These are phyloP conservation scores for Lentinula sp. DNA, from an alignment of 768 basidiomycete genomes.

Conservation along the genomic window DNA sequence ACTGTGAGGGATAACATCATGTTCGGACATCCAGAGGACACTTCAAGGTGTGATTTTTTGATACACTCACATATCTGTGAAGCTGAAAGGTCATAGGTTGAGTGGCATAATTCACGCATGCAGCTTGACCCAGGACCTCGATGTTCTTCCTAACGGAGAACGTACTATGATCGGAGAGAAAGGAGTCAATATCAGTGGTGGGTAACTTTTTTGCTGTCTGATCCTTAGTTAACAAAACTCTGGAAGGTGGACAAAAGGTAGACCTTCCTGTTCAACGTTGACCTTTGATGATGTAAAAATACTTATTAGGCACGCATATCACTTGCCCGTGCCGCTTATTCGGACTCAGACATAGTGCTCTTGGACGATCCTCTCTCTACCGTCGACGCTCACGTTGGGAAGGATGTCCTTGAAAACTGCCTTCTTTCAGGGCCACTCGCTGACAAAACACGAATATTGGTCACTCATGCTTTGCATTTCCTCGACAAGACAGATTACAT, in stretches of 20 bases:
- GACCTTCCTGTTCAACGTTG: background rate
- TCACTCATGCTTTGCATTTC: constrained; percentile 56
- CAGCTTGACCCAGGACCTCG: constrained; percentile 63
- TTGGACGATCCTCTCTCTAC: constrained; percentile 81
- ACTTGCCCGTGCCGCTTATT: constrained; percentile 73
- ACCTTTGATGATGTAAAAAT: background rate
- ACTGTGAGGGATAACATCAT: constrained; percentile 70
- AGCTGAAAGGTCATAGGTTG: constrained; percentile 30
- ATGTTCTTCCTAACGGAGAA: constrained; percentile 65
- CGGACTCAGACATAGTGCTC: constrained; percentile 64
- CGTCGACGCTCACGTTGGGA: constrained; percentile 73
- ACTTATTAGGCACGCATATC: constrained; percentile 61
- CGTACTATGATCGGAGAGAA: constrained; percentile 72
- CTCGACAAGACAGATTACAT: constrained; percentile 57
- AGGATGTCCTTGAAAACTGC: constrained; percentile 57
- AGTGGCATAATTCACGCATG: constrained; percentile 56
- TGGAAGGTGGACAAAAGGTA: constrained; percentile 28
- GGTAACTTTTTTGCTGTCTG: constrained; percentile 2
- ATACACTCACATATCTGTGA: background rate
- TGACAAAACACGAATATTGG: constrained; percentile 51
- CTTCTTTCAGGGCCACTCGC: constrained; percentile 47
- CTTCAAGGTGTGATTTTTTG: constrained; percentile 30
- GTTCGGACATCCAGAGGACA: constrained; percentile 64
- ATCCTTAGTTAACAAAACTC: no score
- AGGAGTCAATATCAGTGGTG: constrained; percentile 64